Evolutionary conservation across 2,329 filamentous ascomycete genomes (phyloP).

Genomic region (Colletotrichum sidae): DNA sequence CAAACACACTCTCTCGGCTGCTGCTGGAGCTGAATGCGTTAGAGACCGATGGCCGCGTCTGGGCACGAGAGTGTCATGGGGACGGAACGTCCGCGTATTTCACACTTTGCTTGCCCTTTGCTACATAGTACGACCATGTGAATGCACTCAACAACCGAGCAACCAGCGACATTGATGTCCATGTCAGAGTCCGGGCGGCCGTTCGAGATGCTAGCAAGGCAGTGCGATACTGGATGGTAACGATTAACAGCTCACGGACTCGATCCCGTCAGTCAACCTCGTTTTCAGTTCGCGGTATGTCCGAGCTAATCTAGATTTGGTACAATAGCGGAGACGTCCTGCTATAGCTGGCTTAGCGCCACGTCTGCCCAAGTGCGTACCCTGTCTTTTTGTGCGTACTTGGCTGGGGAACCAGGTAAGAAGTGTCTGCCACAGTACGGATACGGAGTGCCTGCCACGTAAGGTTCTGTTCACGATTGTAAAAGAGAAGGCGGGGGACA

Average conservation of each 20-base stretch:
- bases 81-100: too few relatives aligned
- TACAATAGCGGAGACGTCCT: neutral
- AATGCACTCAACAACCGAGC: neutral
- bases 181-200: conserved; percentile 16
- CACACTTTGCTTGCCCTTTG: too few relatives aligned
- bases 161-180: neutral
- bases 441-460: too few relatives aligned
- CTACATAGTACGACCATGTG: neutral
- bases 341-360: neutral
- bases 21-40: too few relatives aligned
- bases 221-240: too few relatives aligned
- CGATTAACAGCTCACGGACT: neutral
- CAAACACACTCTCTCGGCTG: too few relatives aligned
- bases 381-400: neutral
- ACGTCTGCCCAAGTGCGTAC: neutral
- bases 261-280: conserved; percentile 19
- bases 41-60: too few relatives aligned
- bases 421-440: neutral
- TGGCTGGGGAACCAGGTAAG: conserved; percentile 20
- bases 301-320: conserved; percentile 11
- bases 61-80: too few relatives aligned
- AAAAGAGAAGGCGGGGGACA: too few relatives aligned
- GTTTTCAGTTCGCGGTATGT: conserved; percentile 16
- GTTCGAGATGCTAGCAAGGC: too few relatives aligned
- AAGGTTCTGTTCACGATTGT: too few relatives aligned